Percentiles rank a stretch among this genome's conserved stretches.
These are phyloP conservation scores for Teunomyces atbi DNA, from an alignment of 805 yeast genomes.

Conservation along the genomic window DNA sequence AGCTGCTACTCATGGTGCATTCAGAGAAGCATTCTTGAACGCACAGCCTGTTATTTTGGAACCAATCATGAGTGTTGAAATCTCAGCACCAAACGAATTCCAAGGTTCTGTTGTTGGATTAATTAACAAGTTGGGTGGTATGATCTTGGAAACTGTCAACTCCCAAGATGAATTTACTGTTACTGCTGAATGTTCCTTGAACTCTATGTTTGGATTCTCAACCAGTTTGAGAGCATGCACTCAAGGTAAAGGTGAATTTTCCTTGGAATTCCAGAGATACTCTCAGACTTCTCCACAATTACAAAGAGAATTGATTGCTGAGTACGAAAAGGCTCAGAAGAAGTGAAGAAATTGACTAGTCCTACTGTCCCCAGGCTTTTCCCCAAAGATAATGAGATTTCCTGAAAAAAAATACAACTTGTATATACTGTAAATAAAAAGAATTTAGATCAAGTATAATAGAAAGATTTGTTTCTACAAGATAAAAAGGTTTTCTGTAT, in stretches of 20 bases:
- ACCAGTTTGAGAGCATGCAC: constrained; percentile 93
- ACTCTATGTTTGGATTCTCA: constrained; percentile 94
- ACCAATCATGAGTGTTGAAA: constrained; percentile 92
- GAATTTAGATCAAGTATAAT: neutral
- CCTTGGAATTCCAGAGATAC: constrained; percentile 90
- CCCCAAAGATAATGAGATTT: neutral
- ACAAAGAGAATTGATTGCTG: constrained; percentile 87
- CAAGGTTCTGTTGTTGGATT: constrained; percentile 92
- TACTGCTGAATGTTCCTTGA: constrained; percentile 93
- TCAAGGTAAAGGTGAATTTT: constrained; percentile 98
- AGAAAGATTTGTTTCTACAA: neutral
- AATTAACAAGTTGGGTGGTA: constrained; percentile 87
- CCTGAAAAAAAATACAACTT: neutral
- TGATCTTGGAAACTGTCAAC: constrained; percentile 91
- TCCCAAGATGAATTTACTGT: constrained; percentile 93
- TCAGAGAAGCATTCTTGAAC: constrained; percentile 82
- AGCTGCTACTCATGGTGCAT: constrained; percentile 88
- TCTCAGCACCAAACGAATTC: constrained; percentile 94
- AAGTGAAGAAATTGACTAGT: constrained; percentile 11
- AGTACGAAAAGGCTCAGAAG: constrained; percentile 44
- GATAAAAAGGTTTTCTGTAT: neutral
- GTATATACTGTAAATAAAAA: constrained; percentile 3
- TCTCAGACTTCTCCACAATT: constrained; percentile 87
- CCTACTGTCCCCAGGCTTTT: neutral
- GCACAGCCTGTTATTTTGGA: constrained; percentile 88